These are phyloP conservation scores for Fragaria ananassa DNA, from an alignment of 306 rosid genomes.

Conservation along the genomic window DNA sequence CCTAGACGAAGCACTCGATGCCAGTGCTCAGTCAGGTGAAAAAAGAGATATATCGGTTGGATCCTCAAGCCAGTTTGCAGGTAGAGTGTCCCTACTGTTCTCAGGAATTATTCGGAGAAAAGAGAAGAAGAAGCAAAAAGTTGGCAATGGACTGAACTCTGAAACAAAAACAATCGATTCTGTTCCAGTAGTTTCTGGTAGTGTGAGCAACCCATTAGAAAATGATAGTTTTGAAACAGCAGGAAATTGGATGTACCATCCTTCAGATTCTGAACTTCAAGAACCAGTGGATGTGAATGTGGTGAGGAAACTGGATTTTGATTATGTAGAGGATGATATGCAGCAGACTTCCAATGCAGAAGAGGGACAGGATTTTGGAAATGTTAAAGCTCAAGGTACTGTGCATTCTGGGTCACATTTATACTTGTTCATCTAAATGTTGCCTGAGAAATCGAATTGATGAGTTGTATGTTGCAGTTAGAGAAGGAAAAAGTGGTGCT, in stretches of 20 bases:
- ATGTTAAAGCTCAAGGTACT: conserved; percentile 7
- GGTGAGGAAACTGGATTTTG: conserved; percentile 6
- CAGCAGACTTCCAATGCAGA: not conserved
- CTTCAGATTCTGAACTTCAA: conserved; percentile 11
- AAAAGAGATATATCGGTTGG: conserved; percentile 17
- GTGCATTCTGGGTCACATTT: conserved; percentile 1
- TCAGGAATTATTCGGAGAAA: conserved; percentile 17
- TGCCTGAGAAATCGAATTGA: not conserved
- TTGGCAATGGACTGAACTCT: conserved; percentile 11
- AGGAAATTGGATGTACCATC: not conserved
- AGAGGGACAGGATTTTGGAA: not conserved
- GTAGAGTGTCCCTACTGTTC: conserved; percentile 17
- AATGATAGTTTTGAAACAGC: conserved; percentile 6
- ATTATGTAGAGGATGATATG: conserved; percentile 8
- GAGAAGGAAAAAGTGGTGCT: conserved; percentile 15
- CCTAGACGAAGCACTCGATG: conserved; percentile 16
- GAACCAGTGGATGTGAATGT: not conserved
- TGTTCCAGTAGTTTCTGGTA: not conserved
- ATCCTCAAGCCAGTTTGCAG: conserved; percentile 16
- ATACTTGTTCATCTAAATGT: not conserved
- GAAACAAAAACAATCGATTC: not conserved
- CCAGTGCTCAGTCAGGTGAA: conserved; percentile 27
- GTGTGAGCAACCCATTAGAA: not conserved
- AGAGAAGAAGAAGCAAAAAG: conserved; percentile 16
- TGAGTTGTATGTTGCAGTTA: not conserved